These are phyloP conservation scores for Citrus trifoliata DNA, from an alignment of 345 rosid genomes.

Conservation along the genomic window DNA sequence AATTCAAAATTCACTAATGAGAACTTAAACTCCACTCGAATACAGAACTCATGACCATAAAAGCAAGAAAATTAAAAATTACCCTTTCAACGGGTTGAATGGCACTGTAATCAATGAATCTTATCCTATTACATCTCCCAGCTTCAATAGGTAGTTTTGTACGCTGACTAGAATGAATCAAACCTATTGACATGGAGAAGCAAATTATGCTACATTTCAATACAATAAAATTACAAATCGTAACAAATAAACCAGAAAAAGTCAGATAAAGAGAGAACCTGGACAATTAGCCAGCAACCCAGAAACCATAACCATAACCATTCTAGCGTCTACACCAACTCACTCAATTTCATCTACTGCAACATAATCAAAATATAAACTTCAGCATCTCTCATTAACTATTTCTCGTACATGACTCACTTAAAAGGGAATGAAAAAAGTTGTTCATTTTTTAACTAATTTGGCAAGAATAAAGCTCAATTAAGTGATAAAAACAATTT, in stretches of 20 bases:
- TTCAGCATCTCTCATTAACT: background rate
- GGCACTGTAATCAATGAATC: background rate
- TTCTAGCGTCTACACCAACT: background rate
- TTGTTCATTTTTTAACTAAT: too few relatives aligned
- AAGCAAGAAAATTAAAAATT: background rate
- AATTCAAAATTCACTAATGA: conserved; percentile 2
- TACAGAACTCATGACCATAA: too few relatives aligned
- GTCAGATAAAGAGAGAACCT: conserved; percentile 19
- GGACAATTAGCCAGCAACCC: conserved; percentile 20
- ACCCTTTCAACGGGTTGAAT: conserved; percentile 13
- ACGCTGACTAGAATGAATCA: conserved; percentile 15
- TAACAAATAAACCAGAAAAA: background rate
- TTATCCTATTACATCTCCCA: conserved; percentile 13
- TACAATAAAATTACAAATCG: background rate
- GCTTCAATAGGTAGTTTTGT: conserved; percentile 10
- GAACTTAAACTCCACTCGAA: background rate
- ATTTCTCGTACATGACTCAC: background rate
- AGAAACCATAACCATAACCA: conserved; percentile 13
- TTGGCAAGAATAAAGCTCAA: background rate
- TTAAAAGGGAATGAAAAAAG: background rate
- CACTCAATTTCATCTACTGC: background rate
- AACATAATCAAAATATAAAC: background rate
- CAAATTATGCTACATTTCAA: background rate
- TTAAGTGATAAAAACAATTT: background rate
- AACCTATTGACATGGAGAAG: conserved; percentile 14